Evolutionary conservation across 306 rosid genomes (phyloP).

Genomic region (Canavalia gladiata): DNA sequence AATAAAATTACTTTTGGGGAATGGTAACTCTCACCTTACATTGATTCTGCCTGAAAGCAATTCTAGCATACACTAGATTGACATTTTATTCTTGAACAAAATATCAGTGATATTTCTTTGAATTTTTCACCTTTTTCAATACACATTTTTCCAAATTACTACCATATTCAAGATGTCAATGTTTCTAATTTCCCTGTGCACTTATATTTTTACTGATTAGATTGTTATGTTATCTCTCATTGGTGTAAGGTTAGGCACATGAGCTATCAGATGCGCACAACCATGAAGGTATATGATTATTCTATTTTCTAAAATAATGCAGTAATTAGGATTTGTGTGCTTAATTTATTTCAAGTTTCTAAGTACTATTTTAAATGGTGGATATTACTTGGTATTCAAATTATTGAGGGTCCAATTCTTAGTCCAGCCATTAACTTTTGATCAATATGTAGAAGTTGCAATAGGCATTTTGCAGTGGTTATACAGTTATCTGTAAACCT

Average conservation of each 20-base stretch:
- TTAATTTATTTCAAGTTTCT: not conserved
- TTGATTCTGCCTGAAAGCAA: not conserved
- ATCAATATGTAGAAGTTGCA: conserved; percentile 26
- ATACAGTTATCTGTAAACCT: not conserved
- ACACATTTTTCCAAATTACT: conserved; percentile 33
- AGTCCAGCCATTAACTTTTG: conserved; percentile 3
- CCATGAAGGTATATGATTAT: conserved; percentile 57
- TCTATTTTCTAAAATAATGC: conserved; percentile 24
- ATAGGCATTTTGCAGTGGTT: not conserved
- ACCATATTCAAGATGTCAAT: not conserved
- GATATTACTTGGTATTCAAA: not conserved
- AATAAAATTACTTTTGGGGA: not conserved
- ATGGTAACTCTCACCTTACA: not conserved
- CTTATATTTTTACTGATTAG: conserved; percentile 33
- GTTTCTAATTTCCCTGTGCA: conserved; percentile 3
- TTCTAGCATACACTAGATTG: conserved; percentile 1
- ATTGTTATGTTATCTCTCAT: conserved; percentile 34
- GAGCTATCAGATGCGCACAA: conserved; percentile 54
- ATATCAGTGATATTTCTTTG: not conserved
- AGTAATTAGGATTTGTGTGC: conserved; percentile 8
- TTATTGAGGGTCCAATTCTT: conserved; percentile 7
- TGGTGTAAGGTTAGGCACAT: conserved; percentile 58
- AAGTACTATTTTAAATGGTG: not conserved
- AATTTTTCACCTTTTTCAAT: not conserved
- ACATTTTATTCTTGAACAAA: conserved; percentile 2